These are phyloP conservation scores for Allium sativum DNA, from an alignment of 106 monocot species.

Conservation along the genomic window DNA sequence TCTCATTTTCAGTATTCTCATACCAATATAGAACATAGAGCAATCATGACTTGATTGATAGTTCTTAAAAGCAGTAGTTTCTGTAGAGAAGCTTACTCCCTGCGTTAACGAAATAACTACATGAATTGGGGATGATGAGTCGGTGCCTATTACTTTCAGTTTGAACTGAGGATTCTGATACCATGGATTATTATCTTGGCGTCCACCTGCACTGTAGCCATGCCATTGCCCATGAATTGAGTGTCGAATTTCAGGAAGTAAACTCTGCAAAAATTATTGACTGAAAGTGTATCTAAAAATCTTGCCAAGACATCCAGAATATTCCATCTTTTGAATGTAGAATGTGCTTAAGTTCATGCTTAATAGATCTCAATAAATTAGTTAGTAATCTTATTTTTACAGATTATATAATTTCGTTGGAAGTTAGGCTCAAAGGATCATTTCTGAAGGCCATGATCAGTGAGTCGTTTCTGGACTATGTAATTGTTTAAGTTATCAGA, in stretches of 20 bases:
- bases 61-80: slow-evolving; percentile 62
- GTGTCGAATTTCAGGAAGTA: slow-evolving; percentile 95
- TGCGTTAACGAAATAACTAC: slow-evolving; percentile 96
- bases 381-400: no score
- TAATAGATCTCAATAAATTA: no score
- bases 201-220: slow-evolving; percentile 92
- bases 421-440: no score
- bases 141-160: slow-evolving; percentile 50
- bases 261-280: slow-evolving; percentile 92
- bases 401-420: no score
- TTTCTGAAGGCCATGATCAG: no score
- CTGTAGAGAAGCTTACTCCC: slow-evolving; percentile 92
- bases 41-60: slow-evolving; percentile 92
- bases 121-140: slow-evolving; percentile 73
- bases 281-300: slow-evolving; percentile 95
- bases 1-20: slow-evolving; percentile 87
- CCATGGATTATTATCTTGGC: slow-evolving; percentile 97
- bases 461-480: no score
- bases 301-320: slow-evolving; percentile 99
- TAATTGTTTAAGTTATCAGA: no score
- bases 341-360: no score
- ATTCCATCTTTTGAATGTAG: slow-evolving; percentile 98
- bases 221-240: slow-evolving; percentile 92
- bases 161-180: slow-evolving; percentile 95
- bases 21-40: slow-evolving; percentile 93